Evolutionary conservation across 164 flowering plant genomes (phyloP), one percentile per base, ranked within the genome.

Genomic region (Litsea cubeba): DNA sequence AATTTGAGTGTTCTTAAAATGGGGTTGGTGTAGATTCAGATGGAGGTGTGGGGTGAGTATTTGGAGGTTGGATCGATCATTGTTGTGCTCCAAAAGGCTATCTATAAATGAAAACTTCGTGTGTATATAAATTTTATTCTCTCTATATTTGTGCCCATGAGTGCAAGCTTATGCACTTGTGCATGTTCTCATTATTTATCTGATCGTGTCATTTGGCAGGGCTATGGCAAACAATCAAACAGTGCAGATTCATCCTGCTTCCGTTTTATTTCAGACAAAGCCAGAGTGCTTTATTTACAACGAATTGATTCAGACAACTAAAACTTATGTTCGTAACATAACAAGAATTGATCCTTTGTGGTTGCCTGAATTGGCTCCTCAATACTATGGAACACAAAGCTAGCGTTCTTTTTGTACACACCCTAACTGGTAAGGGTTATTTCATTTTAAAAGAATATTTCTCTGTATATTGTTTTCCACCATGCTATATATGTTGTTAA

Each of bases 321-420:
- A 87, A 7, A 88, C 82, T 71, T 95, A 92, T 73, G 80, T 95
- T 72, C 96, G 93, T 40, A 90, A 91, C 62, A 68, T 90, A 28
- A 87, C 93, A 17, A 90, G 86, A 83, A 88, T 93, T 22, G 98
- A 93, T 76, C 86, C 83, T 46, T 72, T 87, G 80, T 95, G 99
- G 99, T 80, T 95, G 75, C 79, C 88, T 66, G 99, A 95, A 83
- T 80, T 94, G 77, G 98, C 97, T 76, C 96, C 97, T 72, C 93
- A 92, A 30, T 91, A 68, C 78, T 91, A 85, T 75, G 80, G 65
- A 3, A 40, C 76, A 65, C 75, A 73, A 50, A 65, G 50, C 51
- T 73, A 65, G 58, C 6, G 30, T 49, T 25, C 24, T 10, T 3
- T 5, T 22, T 17, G 6, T 54, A 54, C 60, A 18, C 17, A 1